Percentiles rank a stretch among this genome's conserved stretches.
phyloP scores from a whole-genome alignment of 768 basidiomycete genomes.

The Daedaleopsis sinensis region DNA sequence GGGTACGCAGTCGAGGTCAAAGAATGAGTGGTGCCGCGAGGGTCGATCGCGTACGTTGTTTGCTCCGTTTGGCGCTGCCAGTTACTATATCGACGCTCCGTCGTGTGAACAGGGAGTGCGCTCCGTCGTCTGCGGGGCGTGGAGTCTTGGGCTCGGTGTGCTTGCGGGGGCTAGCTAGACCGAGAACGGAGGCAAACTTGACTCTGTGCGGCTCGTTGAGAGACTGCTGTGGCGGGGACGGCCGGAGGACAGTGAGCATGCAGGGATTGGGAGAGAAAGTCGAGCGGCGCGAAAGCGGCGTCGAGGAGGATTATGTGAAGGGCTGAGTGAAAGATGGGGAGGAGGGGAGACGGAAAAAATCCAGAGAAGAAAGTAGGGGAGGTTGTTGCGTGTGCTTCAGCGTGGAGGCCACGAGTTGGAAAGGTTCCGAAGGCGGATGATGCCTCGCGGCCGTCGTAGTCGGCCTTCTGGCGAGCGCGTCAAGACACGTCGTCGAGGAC shows the following conservation, averaged over 20 bases:
- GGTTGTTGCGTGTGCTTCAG: conserved; percentile 33
- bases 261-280: conserved; percentile 34
- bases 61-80: conserved; percentile 38
- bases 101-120: conserved; percentile 37
- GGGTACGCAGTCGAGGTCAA: conserved; percentile 36
- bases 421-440: conserved; percentile 22
- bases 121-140: conserved; percentile 31
- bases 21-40: conserved; percentile 46
- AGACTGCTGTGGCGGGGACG: conserved; percentile 34
- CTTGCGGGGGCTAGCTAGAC: conserved; percentile 41
- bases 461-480: background rate
- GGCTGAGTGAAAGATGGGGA: conserved; percentile 26
- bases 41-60: conserved; percentile 35
- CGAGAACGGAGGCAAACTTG: conserved; percentile 53
- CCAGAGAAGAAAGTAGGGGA: conserved; percentile 25
- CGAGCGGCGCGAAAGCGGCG: conserved; percentile 28
- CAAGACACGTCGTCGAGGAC: background rate
- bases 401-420: conserved; percentile 42
- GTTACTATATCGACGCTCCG: conserved; percentile 48
- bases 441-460: conserved; percentile 3
- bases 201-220: conserved; percentile 39
- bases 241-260: conserved; percentile 45
- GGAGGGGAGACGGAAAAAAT: conserved; percentile 27
- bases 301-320: conserved; percentile 24
- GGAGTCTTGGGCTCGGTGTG: conserved; percentile 21